Evolutionary conservation across 352 stramenopile genomes (phyloP).

Genomic region (Achlya hypogyna): DNA sequence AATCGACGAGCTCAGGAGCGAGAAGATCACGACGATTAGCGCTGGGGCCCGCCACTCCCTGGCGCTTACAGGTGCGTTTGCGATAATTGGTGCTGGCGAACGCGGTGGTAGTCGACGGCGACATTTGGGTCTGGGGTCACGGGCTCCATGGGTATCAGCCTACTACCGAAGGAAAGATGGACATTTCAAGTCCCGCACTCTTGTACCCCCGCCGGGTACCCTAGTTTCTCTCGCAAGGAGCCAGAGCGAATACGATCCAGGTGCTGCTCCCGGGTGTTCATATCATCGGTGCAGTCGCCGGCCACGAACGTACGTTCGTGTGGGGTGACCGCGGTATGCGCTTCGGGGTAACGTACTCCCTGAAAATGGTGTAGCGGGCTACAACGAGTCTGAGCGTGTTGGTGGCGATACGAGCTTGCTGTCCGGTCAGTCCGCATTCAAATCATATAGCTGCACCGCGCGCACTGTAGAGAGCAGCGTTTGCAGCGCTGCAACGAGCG

Average conservation of each 20-base stretch:
- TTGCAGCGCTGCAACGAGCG: conserved; percentile 40
- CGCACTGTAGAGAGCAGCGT: not conserved
- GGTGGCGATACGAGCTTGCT: not conserved
- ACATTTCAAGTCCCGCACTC: conserved; percentile 40
- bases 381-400: conserved; percentile 18
- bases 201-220: conserved; percentile 43
- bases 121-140: conserved; percentile 71
- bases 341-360: not conserved
- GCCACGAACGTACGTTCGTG: conserved; percentile 58
- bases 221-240: not conserved
- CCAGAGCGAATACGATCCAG: conserved; percentile 19
- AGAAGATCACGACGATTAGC: conserved; percentile 51
- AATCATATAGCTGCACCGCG: not conserved
- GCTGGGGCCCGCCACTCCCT: conserved; percentile 59
- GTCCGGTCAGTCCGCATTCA: not conserved
- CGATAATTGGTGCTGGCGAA: not conserved
- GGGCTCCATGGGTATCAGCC: conserved; percentile 50
- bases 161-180: conserved; percentile 23
- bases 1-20: conserved; percentile 54
- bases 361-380: conserved; percentile 14
- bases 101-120: conserved; percentile 20
- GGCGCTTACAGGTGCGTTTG: conserved; percentile 37
- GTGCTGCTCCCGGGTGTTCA: conserved; percentile 39
- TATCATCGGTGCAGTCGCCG: conserved; percentile 44
- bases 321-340: conserved; percentile 59